Base-by-base conservation (phyloP, 495 filamentous ascomycete species). In the Neohortaea acidophila region DNA sequence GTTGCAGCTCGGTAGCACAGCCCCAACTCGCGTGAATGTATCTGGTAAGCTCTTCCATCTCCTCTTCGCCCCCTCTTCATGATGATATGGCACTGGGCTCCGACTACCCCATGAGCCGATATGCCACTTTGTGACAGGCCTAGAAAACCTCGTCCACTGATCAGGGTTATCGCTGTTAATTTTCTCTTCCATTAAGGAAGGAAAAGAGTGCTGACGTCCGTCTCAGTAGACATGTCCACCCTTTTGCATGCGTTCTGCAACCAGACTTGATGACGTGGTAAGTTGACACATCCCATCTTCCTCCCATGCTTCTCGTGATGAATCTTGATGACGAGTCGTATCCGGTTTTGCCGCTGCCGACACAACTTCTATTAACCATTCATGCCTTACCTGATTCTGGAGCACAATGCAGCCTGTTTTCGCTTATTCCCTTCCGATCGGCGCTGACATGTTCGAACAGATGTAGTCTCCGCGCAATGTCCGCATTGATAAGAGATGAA, bases 141-240 rank as follows among this genome's bases (percentile, higher is more conserved):
- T 94, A 94, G 87, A 94, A 97, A 97, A 94, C 89, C 86, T 93
- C 73, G 85, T 83, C 86, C 81, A 85, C 89, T 97, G 89, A 96
- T 37, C 6, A 9, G 22, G 10, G 12, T 9, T 12, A 9, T 27
- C 24, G n/a, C 24, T 27, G 7, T n/a, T 14, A 21, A 23, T 19
- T 15, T 25, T 32, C 12, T 6, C 43, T 17, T 48, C 31, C 10
- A 31, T 33, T 13, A 13, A n/a, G 8, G 15, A 39, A 27, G n/a
- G n/a, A n/a, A n/a, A n/a, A n/a, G n/a, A n/a, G n/a, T n/a, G n/a
- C n/a, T n/a, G n/a, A n/a, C n/a, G n/a, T n/a, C n/a, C n/a, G n/a
- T n/a, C n/a, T n/a, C n/a, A n/a, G n/a, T n/a, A n/a, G n/a, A n/a
- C n/a, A n/a, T n/a, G n/a, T n/a, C n/a, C n/a, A n/a, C n/a, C n/a